Base-by-base conservation (phyloP, 2,329 filamentous ascomycete genomes). In the Beauveria rudraprayagi region DNA sequence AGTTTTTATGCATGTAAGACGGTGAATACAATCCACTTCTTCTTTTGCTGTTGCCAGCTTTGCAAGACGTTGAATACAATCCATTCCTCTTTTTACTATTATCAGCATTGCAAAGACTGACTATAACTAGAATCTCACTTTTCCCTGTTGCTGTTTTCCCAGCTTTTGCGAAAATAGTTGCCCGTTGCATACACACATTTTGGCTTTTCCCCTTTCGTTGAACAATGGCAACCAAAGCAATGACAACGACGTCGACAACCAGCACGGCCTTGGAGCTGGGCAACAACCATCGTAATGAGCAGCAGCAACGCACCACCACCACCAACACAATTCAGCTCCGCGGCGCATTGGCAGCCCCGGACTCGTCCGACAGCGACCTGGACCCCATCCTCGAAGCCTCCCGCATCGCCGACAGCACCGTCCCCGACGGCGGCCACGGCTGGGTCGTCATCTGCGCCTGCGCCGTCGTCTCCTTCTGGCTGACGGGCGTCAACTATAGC, bases 391-490 rank as follows among this genome's bases (percentile, higher is more conserved):
- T 60, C 17, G 58, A 60, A 40, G 58, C 58, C 3, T 60, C 58
- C 2, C 58, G 50, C n/a, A 11, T 60, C 19, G 58, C 58, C 40
- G 58, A 60, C 43, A 46, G 28, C 30, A 54, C 50, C 41, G 58
- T 60, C 22, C 62, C 62, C n/a, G 62, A 63, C 41, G 62, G 62
- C 40, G 62, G 62, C 34, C 46, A 59, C 28, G 62, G 59, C 22
- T 63, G 62, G 62, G 47, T 59, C 17, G 50, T 63, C 54, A 43
- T 63, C 30, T 34, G 28, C 41, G 59, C 55, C 14, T 63, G 62
- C 55, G 55, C 51, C 60, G 51, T 63, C 26, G 43, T 56, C 5
- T 56, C 55, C 7, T 62, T 63, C 11, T 63, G 62, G 62, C 47
- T 58, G 14, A 63, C 53, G 9, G 62, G 44, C 41, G 60, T 53